Evolutionary conservation across 371 early-diverging fungal species (phyloP).

Genomic region (Chytridium lagenaria): DNA sequence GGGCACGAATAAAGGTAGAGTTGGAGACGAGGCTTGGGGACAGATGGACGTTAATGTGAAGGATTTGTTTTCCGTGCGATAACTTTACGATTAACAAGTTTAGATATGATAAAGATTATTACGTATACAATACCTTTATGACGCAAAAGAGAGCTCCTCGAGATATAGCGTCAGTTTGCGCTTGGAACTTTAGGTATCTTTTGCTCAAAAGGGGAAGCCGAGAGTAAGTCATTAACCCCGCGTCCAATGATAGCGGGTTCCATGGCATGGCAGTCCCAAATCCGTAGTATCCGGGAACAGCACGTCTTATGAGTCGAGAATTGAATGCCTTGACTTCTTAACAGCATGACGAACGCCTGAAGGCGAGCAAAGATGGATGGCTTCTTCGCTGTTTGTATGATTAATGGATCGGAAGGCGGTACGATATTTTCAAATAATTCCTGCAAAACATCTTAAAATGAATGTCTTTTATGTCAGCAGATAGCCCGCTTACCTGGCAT

Average conservation of each 20-base stretch:
- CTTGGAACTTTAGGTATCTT: not conserved
- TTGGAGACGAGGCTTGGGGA: not conserved
- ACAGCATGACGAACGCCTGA: not conserved
- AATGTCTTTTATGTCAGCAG: not conserved
- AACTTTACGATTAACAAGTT: no score
- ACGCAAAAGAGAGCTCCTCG: constrained; percentile 1
- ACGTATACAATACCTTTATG: not conserved
- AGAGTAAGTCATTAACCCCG: constrained; percentile 2
- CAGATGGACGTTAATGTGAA: constrained; percentile 2
- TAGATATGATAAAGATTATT: no score
- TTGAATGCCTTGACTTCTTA: not conserved
- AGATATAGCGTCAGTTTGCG: constrained; percentile 5
- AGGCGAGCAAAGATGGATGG: not conserved
- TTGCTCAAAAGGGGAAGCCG: constrained; percentile 2
- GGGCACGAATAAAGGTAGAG: not conserved
- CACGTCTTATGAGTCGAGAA: not conserved
- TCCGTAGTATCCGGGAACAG: not conserved
- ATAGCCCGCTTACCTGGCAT: not conserved
- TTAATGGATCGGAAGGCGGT: constrained; percentile 1
- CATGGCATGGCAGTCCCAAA: not conserved
- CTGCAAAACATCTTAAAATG: not conserved
- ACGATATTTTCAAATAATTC: constrained; percentile 6
- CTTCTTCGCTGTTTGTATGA: not conserved
- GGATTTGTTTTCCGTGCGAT: not conserved
- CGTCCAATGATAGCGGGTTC: not conserved